A percentile compares a stretch with the other conserved stretches of the same genome.
These are phyloP conservation scores for Rusavskia elegans DNA, from an alignment of 495 filamentous ascomycete species.

Conservation along the genomic window DNA sequence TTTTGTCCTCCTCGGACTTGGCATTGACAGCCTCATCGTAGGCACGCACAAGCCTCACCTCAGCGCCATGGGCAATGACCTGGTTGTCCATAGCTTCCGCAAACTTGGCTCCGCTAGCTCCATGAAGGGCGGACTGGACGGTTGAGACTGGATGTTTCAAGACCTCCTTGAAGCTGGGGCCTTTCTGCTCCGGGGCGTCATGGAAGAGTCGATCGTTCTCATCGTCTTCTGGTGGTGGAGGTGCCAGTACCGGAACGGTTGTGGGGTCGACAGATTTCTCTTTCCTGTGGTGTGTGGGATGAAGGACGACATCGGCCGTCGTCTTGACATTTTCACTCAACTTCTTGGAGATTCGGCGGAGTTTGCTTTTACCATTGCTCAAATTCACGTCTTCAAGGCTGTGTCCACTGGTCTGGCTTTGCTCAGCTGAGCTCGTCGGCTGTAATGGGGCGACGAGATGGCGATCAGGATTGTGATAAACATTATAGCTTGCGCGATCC, in stretches of 20 bases:
- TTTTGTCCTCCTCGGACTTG: slow-evolving; percentile 5
- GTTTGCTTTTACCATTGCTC: not conserved
- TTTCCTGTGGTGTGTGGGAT: not conserved
- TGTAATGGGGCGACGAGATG: slow-evolving; percentile 1
- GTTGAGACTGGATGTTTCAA: slow-evolving; percentile 16
- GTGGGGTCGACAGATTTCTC: not conserved
- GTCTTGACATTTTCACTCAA: not conserved
- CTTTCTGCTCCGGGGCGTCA: slow-evolving; percentile 2
- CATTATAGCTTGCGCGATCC: not conserved
- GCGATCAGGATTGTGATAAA: slow-evolving; percentile 1
- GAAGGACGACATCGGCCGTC: not conserved
- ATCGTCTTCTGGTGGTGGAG: not conserved
- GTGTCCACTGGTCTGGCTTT: no score
- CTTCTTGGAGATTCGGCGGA: slow-evolving; percentile 1
- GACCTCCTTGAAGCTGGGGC: slow-evolving; percentile 9
- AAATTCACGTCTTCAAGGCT: not conserved
- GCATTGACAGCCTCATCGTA: slow-evolving; percentile 9
- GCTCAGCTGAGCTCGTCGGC: not conserved
- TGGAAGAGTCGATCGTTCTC: slow-evolving; percentile 3
- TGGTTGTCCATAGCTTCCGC: slow-evolving; percentile 14
- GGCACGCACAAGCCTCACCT: slow-evolving; percentile 17
- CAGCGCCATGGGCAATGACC: slow-evolving; percentile 13
- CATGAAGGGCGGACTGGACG: slow-evolving; percentile 10
- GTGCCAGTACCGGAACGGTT: not conserved
- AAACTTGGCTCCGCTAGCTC: slow-evolving; percentile 10